phyloP scores from a whole-genome alignment of 805 yeast genomes.

The Ogataea polymorpha region DNA sequence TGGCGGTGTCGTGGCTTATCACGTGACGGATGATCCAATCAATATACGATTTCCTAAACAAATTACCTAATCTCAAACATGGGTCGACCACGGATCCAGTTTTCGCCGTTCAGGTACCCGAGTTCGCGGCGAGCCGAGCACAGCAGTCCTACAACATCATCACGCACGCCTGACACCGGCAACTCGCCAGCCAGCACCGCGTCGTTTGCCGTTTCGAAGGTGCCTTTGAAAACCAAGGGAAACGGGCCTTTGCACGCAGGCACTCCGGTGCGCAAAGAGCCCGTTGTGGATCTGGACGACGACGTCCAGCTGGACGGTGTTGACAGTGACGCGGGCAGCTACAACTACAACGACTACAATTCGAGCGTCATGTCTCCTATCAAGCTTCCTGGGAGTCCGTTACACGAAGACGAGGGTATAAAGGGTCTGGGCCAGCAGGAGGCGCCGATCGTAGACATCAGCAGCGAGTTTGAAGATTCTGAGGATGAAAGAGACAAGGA shows the following conservation, averaged over 20 bases:
- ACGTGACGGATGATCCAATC: no score
- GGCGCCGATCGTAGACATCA: constrained; percentile 1
- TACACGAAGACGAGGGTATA: background rate
- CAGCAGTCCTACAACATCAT: background rate
- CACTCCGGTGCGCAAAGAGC: constrained; percentile 11
- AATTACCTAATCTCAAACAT: constrained; percentile 10
- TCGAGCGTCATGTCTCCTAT: constrained; percentile 23
- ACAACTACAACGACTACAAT: constrained; percentile 18
- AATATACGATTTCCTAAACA: background rate
- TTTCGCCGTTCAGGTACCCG: constrained; percentile 22
- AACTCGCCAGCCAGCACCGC: background rate
- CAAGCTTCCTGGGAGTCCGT: constrained; percentile 10
- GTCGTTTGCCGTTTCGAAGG: constrained; percentile 5
- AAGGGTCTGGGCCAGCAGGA: background rate
- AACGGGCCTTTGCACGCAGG: constrained; percentile 16
- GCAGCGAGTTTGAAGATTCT: constrained; percentile 25
- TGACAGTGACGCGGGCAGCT: constrained; percentile 11
- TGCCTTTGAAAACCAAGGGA: constrained; percentile 12
- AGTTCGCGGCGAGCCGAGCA: constrained; percentile 5
- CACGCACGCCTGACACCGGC: background rate
- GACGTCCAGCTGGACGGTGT: constrained; percentile 16
- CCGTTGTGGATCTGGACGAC: constrained; percentile 9
- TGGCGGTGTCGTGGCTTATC: no score
- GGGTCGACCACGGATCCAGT: constrained; percentile 22
- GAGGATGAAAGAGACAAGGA: constrained; percentile 14